Evolutionary conservation across 2,329 filamentous ascomycete genomes (phyloP).

Genomic region (Cadophora sp.): DNA sequence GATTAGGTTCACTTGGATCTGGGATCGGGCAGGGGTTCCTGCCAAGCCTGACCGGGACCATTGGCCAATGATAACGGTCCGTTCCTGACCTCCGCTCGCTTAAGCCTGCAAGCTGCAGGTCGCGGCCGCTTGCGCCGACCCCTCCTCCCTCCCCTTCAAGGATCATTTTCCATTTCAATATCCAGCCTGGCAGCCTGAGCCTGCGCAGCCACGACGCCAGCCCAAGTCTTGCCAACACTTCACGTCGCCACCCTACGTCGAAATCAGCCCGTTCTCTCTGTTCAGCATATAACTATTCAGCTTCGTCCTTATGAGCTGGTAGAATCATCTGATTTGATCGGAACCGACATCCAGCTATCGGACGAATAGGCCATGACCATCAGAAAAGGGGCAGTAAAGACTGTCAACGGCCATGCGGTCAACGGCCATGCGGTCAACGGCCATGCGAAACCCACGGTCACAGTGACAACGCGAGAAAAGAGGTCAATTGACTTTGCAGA

Average conservation of each 20-base stretch:
- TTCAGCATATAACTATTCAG: neutral
- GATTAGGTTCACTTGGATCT: neutral
- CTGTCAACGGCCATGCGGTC: slow-evolving; percentile 14
- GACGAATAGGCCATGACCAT: neutral
- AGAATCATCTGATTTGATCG: neutral
- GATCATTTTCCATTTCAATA: neutral
- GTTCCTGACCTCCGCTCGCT: neutral
- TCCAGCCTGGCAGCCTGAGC: too few species aligned
- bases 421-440: slow-evolving; percentile 16
- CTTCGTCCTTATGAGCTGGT: neutral
- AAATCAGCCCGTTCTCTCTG: neutral
- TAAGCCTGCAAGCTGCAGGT: too few species aligned
- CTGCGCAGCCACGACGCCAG: too few species aligned
- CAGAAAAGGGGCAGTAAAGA: neutral
- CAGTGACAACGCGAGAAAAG: slow-evolving; percentile 31
- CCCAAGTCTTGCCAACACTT: neutral
- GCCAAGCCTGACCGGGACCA: neutral
- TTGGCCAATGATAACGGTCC: neutral
- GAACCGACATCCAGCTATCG: neutral
- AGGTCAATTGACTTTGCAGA: slow-evolving; percentile 30
- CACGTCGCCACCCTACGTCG: neutral
- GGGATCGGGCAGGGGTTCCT: neutral
- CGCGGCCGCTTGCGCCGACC: slow-evolving; percentile 1
- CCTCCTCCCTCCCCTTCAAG: slow-evolving; percentile 1
- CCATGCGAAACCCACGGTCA: neutral